Base-by-base conservation (phyloP, 2,329 filamentous ascomycete genomes). In the Myriosclerotinia duriaeana region DNA sequence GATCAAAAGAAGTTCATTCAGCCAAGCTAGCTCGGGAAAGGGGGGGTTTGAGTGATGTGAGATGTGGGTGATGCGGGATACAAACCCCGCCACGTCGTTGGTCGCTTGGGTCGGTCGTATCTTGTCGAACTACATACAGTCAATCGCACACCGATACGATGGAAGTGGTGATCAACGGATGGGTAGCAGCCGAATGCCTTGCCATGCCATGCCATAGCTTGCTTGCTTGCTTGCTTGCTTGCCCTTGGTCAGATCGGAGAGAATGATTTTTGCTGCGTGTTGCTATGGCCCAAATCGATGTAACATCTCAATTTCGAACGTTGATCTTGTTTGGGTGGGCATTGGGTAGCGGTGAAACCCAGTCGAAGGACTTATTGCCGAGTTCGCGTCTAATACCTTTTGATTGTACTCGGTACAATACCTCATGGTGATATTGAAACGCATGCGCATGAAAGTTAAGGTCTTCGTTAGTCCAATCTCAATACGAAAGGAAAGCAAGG, bases 341-440 rank as follows among this genome's bases (percentile, higher is more conserved):
- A 34, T 5, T 34, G 5, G 55, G 44, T 58, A 46, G 54, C 64
- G 55, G 55, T 60, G 63, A 59, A 59, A n/a, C 53, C 44, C 20
- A 40, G 44, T 52, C 15, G 44, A 48, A 20, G 20, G 12, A 42
- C 2, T 5, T 34, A 3, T 50, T 30, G 44, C 38, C 63, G 63
- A 53, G 22, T 63, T 42, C 60, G 60, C 64, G 64, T 65, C 46
- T 65, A 61, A 60, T 52, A 44, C 36, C 15, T 40, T 59, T 59
- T 22, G 30, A 34, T 53, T 61, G 36, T 53, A 26, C 17, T 42
- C 42, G 8, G 15, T 38, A 44, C 40, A 34, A 36, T 17, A 30
- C 34, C 8, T 4, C 40, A 42, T 12, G 34, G 38, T 50, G 46
- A 50, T 52, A 34, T 26, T 34, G 26, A 52, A n/a, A 65, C 46